Base-by-base conservation (phyloP, 306 rosid species). In the Vigna reflexopilosa region DNA sequence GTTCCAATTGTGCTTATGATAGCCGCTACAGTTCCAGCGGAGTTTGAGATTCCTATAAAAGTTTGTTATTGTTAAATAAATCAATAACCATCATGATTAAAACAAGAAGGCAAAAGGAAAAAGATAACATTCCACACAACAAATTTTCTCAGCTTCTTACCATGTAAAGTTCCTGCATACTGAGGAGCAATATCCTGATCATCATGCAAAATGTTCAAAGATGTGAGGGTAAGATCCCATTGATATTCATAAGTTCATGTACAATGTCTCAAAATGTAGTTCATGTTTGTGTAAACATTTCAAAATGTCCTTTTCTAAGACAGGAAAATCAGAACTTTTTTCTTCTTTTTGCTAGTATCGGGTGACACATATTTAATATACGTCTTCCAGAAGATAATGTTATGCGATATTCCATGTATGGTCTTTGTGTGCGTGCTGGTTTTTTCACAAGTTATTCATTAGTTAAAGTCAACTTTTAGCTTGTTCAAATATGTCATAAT, bases 181-280 rank as follows among this genome's bases (percentile, higher is more conserved):
- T 87, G 97, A 58, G 98, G 97, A 64, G 97, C 98, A 78, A 94
- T 92, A 78, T 92, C 98, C 97, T 94, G 90, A 77, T 80, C 89
- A 77, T 80, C 63, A 81, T 75, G 67, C 19, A 48, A 74, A 83
- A 61, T 50, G 85, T 38, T 66, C 16, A 63, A 49, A 54, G 17
- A 11, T 36, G 73, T 59, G 74, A 66, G 70, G 24, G 62, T 77
- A 68, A 72, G 22, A 52, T 64, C 57, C 67, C 2, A 28, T 15
- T 40, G 16, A 52, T 22, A 45, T 40, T 3, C 44, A 2, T 45
- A 58, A 48, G 36, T 73, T 73, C 58, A 66, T 52, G 12, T 68
- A 12, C 66, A 72, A 65, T 47, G 71, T 22, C 1, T 1, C 8
- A n/a, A 57, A 52, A 34, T 34, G 26, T 69, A 34, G 7, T 50